A percentile compares a stretch with the other conserved stretches of the same genome.
These are phyloP conservation scores for Stephania japonica DNA, from an alignment of 164 flowering plant genomes.

Conservation along the genomic window DNA sequence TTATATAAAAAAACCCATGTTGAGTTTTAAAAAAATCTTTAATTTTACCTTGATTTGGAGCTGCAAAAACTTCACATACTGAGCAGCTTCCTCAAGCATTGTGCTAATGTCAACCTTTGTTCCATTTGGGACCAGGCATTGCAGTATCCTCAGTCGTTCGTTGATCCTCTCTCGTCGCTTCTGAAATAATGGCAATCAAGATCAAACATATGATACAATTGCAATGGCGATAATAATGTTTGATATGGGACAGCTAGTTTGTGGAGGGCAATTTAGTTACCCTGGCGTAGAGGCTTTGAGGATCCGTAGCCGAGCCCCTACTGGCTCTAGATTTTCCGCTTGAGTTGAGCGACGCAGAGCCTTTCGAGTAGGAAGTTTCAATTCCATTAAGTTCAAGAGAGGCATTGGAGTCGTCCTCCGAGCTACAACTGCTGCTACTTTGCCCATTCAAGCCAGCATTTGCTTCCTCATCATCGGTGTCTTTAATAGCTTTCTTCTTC, in stretches of 20 bases:
- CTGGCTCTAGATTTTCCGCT: conserved; percentile 64
- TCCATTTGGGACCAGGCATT: conserved; percentile 89
- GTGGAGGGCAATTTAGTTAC: conserved; percentile 28
- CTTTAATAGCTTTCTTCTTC: conserved; percentile 33
- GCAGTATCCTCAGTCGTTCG: conserved; percentile 69
- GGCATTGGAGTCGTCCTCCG: conserved; percentile 59
- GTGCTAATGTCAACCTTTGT: conserved; percentile 98
- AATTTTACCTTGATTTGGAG: conserved; percentile 86
- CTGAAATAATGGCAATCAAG: conserved; percentile 31
- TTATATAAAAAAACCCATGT: neutral
- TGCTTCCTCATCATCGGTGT: conserved; percentile 28
- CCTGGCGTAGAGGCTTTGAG: conserved; percentile 97
- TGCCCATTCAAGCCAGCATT: conserved; percentile 24
- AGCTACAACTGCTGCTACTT: conserved; percentile 45
- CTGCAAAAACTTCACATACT: conserved; percentile 93
- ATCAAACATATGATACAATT: neutral
- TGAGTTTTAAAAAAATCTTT: neutral
- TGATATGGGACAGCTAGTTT: neutral
- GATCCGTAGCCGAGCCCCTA: conserved; percentile 79
- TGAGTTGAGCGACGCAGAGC: conserved; percentile 21
- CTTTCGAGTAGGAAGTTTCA: conserved; percentile 24
- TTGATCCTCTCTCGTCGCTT: conserved; percentile 84
- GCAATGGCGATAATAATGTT: neutral
- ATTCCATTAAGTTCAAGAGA: conserved; percentile 43
- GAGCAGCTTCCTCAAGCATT: conserved; percentile 97